Conservation (phyloP, 805 yeast genomes). For the Hanseniaspora nectarophila region DNA sequence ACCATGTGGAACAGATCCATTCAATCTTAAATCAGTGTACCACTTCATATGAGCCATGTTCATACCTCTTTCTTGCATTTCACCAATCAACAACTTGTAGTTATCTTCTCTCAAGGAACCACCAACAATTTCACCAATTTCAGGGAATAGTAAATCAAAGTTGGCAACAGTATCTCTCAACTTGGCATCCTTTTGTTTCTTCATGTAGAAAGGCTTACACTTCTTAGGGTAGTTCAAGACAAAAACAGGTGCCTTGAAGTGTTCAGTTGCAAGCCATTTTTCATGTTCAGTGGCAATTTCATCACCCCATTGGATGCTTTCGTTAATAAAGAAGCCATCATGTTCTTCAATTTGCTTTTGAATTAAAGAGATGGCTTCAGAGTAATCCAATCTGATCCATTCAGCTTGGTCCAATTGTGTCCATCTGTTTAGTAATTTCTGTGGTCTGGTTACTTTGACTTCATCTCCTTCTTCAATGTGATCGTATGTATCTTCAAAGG, state of each 20-base stretch:
- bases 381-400: conserved; percentile 67
- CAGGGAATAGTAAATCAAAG: conserved; percentile 80
- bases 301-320: conserved; percentile 47
- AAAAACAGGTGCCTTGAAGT: conserved; percentile 58
- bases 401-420: conserved; percentile 31
- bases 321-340: conserved; percentile 29
- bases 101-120: conserved; percentile 84
- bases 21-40: conserved; percentile 63
- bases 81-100: conserved; percentile 35
- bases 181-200: conserved; percentile 29
- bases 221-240: conserved; percentile 74
- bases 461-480: background rate
- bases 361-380: conserved; percentile 56
- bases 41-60: conserved; percentile 48
- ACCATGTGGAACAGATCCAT: conserved; percentile 87
- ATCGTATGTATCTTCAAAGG: conserved; percentile 18
- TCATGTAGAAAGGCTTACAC: conserved; percentile 90
- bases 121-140: conserved; percentile 85
- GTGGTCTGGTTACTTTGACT: conserved; percentile 28
- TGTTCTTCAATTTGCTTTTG: conserved; percentile 24
- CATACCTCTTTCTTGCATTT: conserved; percentile 48
- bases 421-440: conserved; percentile 45
- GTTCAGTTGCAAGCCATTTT: conserved; percentile 67
- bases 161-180: conserved; percentile 59
- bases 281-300: conserved; percentile 77